These are phyloP conservation scores for Artemisia tridentata DNA, from an alignment of 129 eudicot species.

Conservation along the genomic window DNA sequence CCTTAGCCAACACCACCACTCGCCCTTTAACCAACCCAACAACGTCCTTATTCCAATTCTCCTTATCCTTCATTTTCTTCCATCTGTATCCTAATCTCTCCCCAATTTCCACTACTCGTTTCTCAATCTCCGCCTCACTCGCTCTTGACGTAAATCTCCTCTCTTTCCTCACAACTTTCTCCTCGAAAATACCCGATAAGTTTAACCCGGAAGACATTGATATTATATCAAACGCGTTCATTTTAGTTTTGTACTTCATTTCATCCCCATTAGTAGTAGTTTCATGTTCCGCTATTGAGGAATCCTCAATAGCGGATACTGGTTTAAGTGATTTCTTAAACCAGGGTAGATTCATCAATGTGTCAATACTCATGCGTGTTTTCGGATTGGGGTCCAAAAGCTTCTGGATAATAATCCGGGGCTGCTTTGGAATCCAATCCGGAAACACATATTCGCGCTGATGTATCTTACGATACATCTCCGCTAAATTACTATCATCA, in stretches of 20 bases:
- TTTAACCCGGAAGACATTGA: conserved; percentile 76
- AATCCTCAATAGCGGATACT: conserved; percentile 6
- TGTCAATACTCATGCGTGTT: conserved; percentile 56
- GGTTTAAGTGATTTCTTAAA: conserved; percentile 44
- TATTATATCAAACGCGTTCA: conserved; percentile 85
- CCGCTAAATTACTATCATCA: conserved; percentile 56
- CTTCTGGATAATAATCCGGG: conserved; percentile 47
- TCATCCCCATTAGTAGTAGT: neutral
- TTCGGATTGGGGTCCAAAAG: conserved; percentile 77
- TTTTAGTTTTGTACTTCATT: conserved; percentile 2
- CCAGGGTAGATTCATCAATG: conserved; percentile 53
- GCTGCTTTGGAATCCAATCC: conserved; percentile 56
- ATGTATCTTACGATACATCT: conserved; percentile 68
- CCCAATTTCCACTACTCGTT: conserved; percentile 51
- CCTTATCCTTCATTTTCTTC: conserved; percentile 36
- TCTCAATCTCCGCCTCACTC: conserved; percentile 45
- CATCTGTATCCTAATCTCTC: conserved; percentile 48
- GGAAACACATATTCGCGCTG: conserved; percentile 58
- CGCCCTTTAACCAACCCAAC: conserved; percentile 63
- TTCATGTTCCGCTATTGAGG: conserved; percentile 14
- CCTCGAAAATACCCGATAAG: conserved; percentile 62
- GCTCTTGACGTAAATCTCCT: conserved; percentile 50
- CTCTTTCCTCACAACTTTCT: conserved; percentile 30
- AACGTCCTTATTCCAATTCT: conserved; percentile 40
- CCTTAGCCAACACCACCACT: conserved; percentile 46